phyloP scores from a whole-genome alignment of 2,329 filamentous ascomycete species.

The Triangularia setosa region DNA sequence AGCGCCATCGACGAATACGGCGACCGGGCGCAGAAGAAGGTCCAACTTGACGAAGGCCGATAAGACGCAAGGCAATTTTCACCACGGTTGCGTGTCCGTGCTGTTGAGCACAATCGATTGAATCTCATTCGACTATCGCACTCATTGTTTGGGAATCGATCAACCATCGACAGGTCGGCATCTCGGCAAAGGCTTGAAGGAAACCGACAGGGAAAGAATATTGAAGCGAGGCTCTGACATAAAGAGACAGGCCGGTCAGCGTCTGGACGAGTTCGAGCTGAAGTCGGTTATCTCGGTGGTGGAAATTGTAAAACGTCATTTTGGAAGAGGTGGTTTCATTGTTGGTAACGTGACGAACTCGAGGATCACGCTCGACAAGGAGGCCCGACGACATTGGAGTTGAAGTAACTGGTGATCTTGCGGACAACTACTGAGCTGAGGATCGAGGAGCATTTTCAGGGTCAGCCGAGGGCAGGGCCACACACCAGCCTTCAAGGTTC shows the following conservation, averaged over 20 bases:
- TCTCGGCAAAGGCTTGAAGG: background rate
- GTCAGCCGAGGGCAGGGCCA: background rate
- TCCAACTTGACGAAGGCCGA: background rate
- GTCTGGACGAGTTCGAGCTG: background rate
- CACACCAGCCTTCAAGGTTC: background rate
- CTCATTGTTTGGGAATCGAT: background rate
- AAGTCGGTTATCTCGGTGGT: background rate
- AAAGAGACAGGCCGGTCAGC: background rate
- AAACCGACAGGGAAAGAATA: background rate
- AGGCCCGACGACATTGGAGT: background rate
- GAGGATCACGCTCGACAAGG: background rate
- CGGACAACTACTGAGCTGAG: background rate
- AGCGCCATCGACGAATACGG: background rate
- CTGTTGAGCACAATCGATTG: background rate
- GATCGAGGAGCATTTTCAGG: background rate
- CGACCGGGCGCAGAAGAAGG: background rate
- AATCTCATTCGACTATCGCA: background rate
- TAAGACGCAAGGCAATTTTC: background rate
- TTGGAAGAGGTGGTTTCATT: background rate
- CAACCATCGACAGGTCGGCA: background rate
- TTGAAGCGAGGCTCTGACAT: background rate
- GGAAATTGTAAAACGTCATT: background rate
- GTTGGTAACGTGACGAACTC: background rate
- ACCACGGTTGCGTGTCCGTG: background rate
- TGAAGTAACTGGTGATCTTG: background rate